Percentiles rank a stretch among this genome's conserved stretches.
Evolutionary conservation across 345 rosid species (phyloP).

Genomic region (rapeseed (Brassica napus)): DNA sequence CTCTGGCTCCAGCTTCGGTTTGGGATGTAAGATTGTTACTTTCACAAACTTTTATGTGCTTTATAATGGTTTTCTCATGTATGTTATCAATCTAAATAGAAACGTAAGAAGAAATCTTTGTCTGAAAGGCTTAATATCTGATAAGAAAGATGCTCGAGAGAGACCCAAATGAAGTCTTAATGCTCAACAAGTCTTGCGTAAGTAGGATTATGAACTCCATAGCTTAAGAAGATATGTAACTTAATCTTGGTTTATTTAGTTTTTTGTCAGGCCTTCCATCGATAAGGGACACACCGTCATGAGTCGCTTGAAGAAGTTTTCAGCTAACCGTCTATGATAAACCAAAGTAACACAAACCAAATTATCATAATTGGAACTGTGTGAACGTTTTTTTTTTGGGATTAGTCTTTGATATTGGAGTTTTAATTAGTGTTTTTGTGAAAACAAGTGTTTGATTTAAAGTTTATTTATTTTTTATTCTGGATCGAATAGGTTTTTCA

Average conservation of each 20-base stretch:
- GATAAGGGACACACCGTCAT: no score
- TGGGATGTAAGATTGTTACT: neutral
- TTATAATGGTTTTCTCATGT: neutral
- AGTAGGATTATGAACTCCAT: no score
- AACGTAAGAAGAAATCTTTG: neutral
- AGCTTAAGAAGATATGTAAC: no score
- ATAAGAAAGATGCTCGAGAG: neutral
- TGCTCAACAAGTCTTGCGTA: no score
- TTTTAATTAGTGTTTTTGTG: neutral
- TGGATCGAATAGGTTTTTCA: neutral
- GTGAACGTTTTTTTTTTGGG: neutral
- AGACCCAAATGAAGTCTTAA: no score
- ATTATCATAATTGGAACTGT: neutral
- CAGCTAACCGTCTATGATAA: no score
- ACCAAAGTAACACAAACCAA: no score
- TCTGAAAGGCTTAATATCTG: neutral
- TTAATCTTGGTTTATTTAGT: no score
- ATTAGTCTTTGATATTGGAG: neutral
- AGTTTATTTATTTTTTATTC: no score
- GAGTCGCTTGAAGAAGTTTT: no score
- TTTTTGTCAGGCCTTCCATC: no score
- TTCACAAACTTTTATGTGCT: neutral
- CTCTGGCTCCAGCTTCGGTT: neutral
- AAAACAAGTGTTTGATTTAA: neutral
- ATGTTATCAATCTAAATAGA: neutral